Percentiles rank a stretch among this genome's conserved stretches.
phyloP scores from a whole-genome alignment of 2,329 filamentous ascomycete species.

The Aspergillus fischeri region DNA sequence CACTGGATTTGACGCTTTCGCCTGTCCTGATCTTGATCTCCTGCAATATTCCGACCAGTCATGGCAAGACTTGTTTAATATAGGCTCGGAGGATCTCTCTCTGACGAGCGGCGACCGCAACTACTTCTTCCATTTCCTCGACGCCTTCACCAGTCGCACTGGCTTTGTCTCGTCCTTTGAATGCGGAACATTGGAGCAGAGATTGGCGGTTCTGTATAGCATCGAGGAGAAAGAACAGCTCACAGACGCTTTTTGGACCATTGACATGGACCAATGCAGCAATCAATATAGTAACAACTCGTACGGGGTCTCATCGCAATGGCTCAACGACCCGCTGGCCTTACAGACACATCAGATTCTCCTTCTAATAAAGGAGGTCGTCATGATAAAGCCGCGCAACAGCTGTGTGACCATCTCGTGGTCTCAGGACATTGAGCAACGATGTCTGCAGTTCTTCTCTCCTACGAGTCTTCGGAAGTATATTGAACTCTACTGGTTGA shows the following conservation, averaged over 20 bases:
- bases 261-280: neutral
- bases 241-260: neutral
- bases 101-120: conserved; percentile 3
- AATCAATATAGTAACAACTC: neutral
- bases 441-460: conserved; percentile 20
- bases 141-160: conserved; percentile 35
- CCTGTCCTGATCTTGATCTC: neutral
- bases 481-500: conserved; percentile 33
- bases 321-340: conserved; percentile 31
- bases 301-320: conserved; percentile 10
- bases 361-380: conserved; percentile 31
- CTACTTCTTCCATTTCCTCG: conserved; percentile 27
- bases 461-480: conserved; percentile 26
- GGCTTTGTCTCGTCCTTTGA: conserved; percentile 36
- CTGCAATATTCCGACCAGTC: conserved; percentile 2
- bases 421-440: conserved; percentile 28
- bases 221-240: neutral
- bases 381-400: conserved; percentile 33
- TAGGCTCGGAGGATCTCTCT: conserved; percentile 3
- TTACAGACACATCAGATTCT: conserved; percentile 36
- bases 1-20: neutral
- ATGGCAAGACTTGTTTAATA: conserved; percentile 10
- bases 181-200: conserved; percentile 30
- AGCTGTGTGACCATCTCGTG: conserved; percentile 28
- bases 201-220: conserved; percentile 21